Evolutionary conservation across 495 filamentous ascomycete species (phyloP), one percentile per base, ranked within the genome.

Genomic region (Hyaloscypha hepaticicola): DNA sequence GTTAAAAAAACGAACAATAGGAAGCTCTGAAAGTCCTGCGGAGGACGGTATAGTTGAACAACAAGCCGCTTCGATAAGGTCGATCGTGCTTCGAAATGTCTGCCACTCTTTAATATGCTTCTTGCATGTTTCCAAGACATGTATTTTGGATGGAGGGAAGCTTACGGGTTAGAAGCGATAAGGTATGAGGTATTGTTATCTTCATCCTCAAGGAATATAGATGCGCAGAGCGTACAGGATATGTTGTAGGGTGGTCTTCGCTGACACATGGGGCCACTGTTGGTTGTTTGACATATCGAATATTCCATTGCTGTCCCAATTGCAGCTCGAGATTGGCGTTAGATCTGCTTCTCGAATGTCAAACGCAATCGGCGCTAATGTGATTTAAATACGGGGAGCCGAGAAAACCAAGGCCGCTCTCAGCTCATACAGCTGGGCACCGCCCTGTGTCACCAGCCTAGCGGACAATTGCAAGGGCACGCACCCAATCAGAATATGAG

Each of bases 161-260:
- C 89, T 75, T 91, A 98, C 94, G 94, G 94, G 79, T 98, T 94
- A 79, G 87, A 93, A 80, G 97, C 93, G 76, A 98, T 98, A 78
- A 97, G 88, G 94, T 98, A 72, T 55, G 60, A 53, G 57, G 55
- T 45, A 58, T 12, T 26, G 53, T 69, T 69, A 72, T 66, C 70
- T 65, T 31, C 2, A 27, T 22, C 25, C 16, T 29, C n/a, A 48
- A 12, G 16, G 48, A 34, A 52, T 49, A 24, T 48, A 53, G 25
- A n/a, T n/a, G n/a, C n/a, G n/a, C n/a, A 16, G 52, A 3, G 82
- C 86, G 69, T 80, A 96, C 93, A 55, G 92, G 92, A 75, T 87
- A 96, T 24, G 92, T 86, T 55, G 90, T 89, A 70, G 85, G 79
- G 65, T 75, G 72, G 82, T 82, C 80, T 92, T 93, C 68, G 90